Percentiles rank a stretch among this genome's conserved stretches.
Conservation (phyloP, 495 filamentous ascomycete species). For the Lentithecium fluviatile region DNA sequence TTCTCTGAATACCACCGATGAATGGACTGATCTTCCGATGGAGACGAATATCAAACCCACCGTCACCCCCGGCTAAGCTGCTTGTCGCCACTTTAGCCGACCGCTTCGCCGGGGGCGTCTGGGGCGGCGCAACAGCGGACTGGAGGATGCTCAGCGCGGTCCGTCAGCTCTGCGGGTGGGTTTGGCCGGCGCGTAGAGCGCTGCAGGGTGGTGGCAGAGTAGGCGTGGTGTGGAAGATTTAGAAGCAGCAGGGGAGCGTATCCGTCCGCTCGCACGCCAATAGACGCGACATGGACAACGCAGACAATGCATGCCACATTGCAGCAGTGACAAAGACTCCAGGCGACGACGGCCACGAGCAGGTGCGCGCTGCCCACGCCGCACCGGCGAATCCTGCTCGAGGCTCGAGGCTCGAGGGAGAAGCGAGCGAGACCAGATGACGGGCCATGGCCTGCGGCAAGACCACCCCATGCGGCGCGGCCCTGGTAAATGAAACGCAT, state of each 20-base stretch:
- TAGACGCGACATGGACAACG: slow-evolving; percentile 4
- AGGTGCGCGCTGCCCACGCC: background rate
- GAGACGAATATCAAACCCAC: background rate
- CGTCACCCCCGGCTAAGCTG: slow-evolving; percentile 5
- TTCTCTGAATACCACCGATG: too few relatives aligned
- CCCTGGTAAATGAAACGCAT: slow-evolving; percentile 18
- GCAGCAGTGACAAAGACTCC: background rate
- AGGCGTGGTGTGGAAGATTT: background rate
- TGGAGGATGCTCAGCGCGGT: too few relatives aligned
- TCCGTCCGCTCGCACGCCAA: background rate
- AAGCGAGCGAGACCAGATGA: slow-evolving; percentile 11
- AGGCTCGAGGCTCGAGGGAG: background rate
- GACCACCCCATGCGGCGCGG: background rate
- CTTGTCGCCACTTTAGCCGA: slow-evolving; percentile 8
- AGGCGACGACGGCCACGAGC: background rate
- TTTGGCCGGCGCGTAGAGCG: too few relatives aligned
- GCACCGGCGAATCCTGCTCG: background rate
- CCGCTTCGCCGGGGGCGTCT: background rate
- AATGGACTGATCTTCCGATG: background rate
- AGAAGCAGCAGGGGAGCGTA: background rate
- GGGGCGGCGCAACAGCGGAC: background rate
- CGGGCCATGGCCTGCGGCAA: background rate
- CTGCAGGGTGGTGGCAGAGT: background rate
- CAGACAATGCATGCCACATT: too few relatives aligned
- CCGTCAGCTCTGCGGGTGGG: too few relatives aligned